Percentiles rank a stretch among this genome's conserved stretches.
phyloP scores from a whole-genome alignment of 208 protist genomes.

The Trypanosoma rangeli region DNA sequence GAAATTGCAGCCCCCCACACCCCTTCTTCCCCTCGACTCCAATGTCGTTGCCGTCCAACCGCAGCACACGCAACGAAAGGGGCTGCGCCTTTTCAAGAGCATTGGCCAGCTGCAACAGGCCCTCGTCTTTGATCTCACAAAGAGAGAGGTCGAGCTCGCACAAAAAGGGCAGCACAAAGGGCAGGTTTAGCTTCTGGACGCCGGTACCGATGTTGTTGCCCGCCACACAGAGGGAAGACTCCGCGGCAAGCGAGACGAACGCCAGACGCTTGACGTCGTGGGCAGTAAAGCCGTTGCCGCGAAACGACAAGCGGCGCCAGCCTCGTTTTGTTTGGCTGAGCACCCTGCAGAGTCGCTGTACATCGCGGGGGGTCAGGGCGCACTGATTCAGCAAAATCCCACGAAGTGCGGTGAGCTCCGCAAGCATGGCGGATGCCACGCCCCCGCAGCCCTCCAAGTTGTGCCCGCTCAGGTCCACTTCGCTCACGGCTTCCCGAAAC shows the following conservation, averaged over 20 bases:
- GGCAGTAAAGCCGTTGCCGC: constrained; percentile 2
- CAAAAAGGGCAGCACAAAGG: constrained; percentile 29
- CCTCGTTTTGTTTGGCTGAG: constrained; percentile 21
- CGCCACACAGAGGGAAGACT: constrained; percentile 14
- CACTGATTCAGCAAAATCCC: constrained; percentile 31
- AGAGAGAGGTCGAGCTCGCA: constrained; percentile 38
- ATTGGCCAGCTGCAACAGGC: constrained; percentile 42
- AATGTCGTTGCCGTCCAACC: constrained; percentile 45
- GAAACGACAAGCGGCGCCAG: constrained; percentile 17
- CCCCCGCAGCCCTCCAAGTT: constrained; percentile 31
- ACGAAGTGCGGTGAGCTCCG: constrained; percentile 23
- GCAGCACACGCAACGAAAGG: constrained; percentile 44
- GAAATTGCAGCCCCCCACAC: constrained; percentile 41
- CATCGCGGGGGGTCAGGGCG: constrained; percentile 24
- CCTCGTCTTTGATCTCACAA: constrained; percentile 42
- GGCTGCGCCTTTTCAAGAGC: constrained; percentile 41
- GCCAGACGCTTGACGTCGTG: constrained; percentile 18
- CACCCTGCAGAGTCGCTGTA: constrained; percentile 39
- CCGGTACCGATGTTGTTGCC: constrained; percentile 24
- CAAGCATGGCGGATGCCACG: constrained; percentile 31
- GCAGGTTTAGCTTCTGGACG: constrained; percentile 30
- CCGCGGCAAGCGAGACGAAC: constrained; percentile 6
- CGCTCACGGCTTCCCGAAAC: constrained; percentile 24
- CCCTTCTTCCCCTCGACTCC: constrained; percentile 16
- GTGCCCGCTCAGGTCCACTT: constrained; percentile 35